A percentile compares a stretch with the other conserved stretches of the same genome.
These are phyloP conservation scores for Globisporangium cederbergense DNA, from an alignment of 352 stramenopile genomes.

Conservation along the genomic window DNA sequence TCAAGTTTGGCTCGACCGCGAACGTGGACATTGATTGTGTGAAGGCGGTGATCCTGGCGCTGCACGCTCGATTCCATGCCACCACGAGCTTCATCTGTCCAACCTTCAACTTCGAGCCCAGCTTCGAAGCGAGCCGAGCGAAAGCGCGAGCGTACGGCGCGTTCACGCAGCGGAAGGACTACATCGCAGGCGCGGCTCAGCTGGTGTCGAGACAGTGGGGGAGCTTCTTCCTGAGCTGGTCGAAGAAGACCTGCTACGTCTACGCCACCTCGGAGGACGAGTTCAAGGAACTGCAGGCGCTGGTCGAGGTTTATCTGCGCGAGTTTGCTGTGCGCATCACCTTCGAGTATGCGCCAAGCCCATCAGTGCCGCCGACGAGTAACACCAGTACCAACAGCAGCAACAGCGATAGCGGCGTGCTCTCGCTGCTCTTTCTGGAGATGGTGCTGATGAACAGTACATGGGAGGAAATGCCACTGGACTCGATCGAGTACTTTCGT, in stretches of 20 bases:
- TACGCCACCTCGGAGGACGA: background rate
- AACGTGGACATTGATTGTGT: slow-evolving; percentile 6
- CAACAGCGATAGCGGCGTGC: background rate
- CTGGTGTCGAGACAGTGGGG: slow-evolving; percentile 2
- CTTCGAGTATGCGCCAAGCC: slow-evolving; percentile 4
- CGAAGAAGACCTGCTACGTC: slow-evolving; percentile 2
- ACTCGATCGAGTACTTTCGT: background rate
- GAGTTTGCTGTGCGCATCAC: background rate
- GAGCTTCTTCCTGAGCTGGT: background rate
- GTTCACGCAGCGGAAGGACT: background rate
- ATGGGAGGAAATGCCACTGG: background rate
- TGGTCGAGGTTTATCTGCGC: background rate
- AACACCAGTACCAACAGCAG: background rate
- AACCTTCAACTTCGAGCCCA: background rate
- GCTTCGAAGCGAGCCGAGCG: background rate
- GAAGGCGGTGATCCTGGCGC: background rate
- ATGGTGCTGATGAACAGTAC: slow-evolving; percentile 1
- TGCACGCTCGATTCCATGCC: background rate
- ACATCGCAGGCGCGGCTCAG: background rate
- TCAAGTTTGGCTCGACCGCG: background rate
- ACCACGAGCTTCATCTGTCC: slow-evolving; percentile 8
- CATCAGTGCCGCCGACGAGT: background rate
- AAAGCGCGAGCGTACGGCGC: slow-evolving; percentile 4
- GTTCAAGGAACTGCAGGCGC: background rate
- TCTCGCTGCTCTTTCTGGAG: slow-evolving; percentile 11